Base-by-base conservation (phyloP, 495 filamentous ascomycete species). In the Penicillium ochrochloron region DNA sequence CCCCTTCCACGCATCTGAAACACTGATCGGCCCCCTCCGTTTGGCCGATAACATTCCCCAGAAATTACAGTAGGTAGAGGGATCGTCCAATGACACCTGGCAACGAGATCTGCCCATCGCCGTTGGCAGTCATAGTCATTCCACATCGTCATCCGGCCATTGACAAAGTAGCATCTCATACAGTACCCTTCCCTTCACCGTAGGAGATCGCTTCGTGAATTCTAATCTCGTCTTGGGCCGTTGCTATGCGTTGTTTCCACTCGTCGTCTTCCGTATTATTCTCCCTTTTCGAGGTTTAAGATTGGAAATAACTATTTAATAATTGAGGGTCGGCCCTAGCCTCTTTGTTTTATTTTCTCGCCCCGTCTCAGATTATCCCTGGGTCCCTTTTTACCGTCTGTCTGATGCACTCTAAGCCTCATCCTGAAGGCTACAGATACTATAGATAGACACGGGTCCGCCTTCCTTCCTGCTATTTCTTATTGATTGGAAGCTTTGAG, bases 31-130 rank as follows among this genome's bases (percentile, higher is more conserved):
- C 48, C 48, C 48, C 66, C 37, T 60, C 68, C 56, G 62, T 65
- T 68, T 71, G 61, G 68, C 59, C 62, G 71, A 71, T 73, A 65
- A 42, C 66, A 72, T 73, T 73, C 71, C 71, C 69, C 71, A 66
- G 71, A 57, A 66, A 67, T 60, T 48, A 25, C 44, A 12, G 10
- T 25, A 11, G 44, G 44, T 5, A 59, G 41, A 55, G 48, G 66
- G 71, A 73, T 73, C 70, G 69, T 27, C 71, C 71, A 71, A 73
- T 73, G 46, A 63, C 42, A 66, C 58, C 41, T 15, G 41, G 25
- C 44, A 59, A 60, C 35, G 39, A 65, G 68, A 65, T 70, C 62
- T 71, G 57, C 58, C 64, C 63, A 59, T 60, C 50, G 50, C 44
- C 44, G 44, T 48, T 48, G 34, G 55, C 42, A 42, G 50, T 63